Conservation (phyloP, 345 rosid genomes). For the Citrus medica region DNA sequence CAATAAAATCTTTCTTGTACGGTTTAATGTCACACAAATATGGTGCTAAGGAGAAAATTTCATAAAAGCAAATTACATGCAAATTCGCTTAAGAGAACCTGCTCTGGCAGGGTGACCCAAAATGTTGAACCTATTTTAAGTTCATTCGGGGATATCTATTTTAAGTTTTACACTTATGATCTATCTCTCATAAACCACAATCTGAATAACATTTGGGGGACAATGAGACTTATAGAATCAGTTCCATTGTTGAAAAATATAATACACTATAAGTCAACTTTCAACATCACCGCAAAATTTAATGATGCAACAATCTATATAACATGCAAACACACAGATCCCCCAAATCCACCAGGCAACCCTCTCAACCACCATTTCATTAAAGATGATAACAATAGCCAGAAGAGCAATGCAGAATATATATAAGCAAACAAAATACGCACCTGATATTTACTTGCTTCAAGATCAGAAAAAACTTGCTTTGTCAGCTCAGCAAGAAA, state of each 20-base stretch:
- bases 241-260: neutral
- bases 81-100: neutral
- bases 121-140: neutral
- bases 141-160: neutral
- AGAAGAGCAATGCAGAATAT: neutral
- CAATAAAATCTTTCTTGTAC: too few species aligned
- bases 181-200: neutral
- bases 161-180: neutral
- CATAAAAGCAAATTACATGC: neutral
- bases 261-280: neutral
- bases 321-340: neutral
- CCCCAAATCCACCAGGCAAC: neutral
- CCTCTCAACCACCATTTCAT: neutral
- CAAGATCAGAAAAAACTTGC: slow-evolving; percentile 89
- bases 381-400: neutral
- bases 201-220: neutral
- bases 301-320: neutral
- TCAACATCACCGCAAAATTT: neutral
- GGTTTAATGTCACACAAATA: too few species aligned
- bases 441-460: slow-evolving; percentile 98
- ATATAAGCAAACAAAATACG: slow-evolving; percentile 1
- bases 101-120: neutral
- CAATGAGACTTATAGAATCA: neutral
- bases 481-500: slow-evolving; percentile 93
- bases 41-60: neutral